A percentile compares a stretch with the other conserved stretches of the same genome.
phyloP scores from a whole-genome alignment of 495 filamentous ascomycete species.

The Penicillium verhagenii region DNA sequence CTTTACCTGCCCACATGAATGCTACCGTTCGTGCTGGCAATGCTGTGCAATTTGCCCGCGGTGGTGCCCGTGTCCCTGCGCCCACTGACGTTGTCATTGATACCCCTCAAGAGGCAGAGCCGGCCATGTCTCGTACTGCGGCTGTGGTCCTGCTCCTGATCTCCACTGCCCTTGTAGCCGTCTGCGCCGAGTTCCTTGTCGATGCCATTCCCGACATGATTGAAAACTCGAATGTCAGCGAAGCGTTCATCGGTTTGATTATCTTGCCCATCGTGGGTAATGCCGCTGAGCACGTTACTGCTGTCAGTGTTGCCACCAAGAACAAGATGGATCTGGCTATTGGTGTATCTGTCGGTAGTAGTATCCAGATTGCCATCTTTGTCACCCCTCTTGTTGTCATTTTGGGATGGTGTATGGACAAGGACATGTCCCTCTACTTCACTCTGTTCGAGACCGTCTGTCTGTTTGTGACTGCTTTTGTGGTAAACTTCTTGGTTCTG shows the following conservation, averaged over 20 bases:
- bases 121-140: slow-evolving; percentile 68
- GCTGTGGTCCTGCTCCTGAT: slow-evolving; percentile 72
- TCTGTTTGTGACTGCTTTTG: slow-evolving; percentile 83
- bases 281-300: slow-evolving; percentile 88
- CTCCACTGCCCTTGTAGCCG: slow-evolving; percentile 75
- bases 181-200: slow-evolving; percentile 87
- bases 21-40: slow-evolving; percentile 29
- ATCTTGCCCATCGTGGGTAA: slow-evolving; percentile 90
- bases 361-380: slow-evolving; percentile 84
- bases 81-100: slow-evolving; percentile 23
- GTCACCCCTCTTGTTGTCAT: slow-evolving; percentile 86
- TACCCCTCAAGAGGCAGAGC: slow-evolving; percentile 41
- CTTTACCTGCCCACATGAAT: slow-evolving; percentile 65
- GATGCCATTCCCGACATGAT: slow-evolving; percentile 76
- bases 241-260: slow-evolving; percentile 86
- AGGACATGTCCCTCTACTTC: slow-evolving; percentile 86
- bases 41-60: slow-evolving; percentile 42
- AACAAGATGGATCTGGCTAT: slow-evolving; percentile 97
- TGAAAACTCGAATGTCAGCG: slow-evolving; percentile 58
- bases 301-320: slow-evolving; percentile 83
- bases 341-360: slow-evolving; percentile 82
- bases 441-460: slow-evolving; percentile 88
- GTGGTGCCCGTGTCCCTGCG: slow-evolving; percentile 31
- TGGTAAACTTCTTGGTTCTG: slow-evolving; percentile 83
- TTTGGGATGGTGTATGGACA: slow-evolving; percentile 81